These are phyloP conservation scores for Pestalotiopsis sp. DNA, from an alignment of 2,329 filamentous ascomycete genomes.

Conservation along the genomic window DNA sequence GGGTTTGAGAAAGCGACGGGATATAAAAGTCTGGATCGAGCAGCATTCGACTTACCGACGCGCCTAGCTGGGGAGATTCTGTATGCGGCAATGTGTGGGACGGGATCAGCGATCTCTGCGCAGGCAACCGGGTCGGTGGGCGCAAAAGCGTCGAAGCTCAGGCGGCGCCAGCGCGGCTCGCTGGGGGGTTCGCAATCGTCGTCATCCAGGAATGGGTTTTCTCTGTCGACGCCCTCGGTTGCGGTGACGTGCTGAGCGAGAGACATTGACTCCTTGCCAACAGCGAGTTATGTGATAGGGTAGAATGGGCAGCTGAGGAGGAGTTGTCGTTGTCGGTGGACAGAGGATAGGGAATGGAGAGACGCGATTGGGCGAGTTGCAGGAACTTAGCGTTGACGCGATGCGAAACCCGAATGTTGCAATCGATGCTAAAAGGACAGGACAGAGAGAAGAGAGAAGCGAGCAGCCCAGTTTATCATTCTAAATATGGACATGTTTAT, in stretches of 20 bases:
- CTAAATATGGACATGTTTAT: neutral
- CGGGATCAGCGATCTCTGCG: conserved; percentile 24
- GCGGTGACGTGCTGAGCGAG: conserved; percentile 46
- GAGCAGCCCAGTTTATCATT: neutral
- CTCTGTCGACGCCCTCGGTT: conserved; percentile 43
- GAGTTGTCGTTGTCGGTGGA: neutral
- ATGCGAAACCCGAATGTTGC: conserved; percentile 12
- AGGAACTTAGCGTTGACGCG: conserved; percentile 12
- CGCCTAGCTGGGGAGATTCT: conserved; percentile 31
- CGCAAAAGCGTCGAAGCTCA: conserved; percentile 32
- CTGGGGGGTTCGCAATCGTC: conserved; percentile 17
- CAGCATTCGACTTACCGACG: conserved; percentile 28
- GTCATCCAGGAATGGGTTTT: conserved; percentile 25
- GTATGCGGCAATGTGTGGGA: conserved; percentile 34
- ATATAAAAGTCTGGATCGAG: neutral
- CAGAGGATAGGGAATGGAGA: neutral
- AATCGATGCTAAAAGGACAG: neutral
- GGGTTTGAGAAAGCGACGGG: neutral
- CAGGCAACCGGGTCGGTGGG: conserved; percentile 30
- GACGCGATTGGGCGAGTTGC: conserved; percentile 8
- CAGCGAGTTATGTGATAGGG: neutral
- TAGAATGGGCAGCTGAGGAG: neutral
- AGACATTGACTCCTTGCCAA: conserved; percentile 35
- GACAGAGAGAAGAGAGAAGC: neutral
- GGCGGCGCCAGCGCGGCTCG: conserved; percentile 28